Conservation (phyloP, 805 yeast genomes). For the Metschnikowia arizonensis region DNA sequence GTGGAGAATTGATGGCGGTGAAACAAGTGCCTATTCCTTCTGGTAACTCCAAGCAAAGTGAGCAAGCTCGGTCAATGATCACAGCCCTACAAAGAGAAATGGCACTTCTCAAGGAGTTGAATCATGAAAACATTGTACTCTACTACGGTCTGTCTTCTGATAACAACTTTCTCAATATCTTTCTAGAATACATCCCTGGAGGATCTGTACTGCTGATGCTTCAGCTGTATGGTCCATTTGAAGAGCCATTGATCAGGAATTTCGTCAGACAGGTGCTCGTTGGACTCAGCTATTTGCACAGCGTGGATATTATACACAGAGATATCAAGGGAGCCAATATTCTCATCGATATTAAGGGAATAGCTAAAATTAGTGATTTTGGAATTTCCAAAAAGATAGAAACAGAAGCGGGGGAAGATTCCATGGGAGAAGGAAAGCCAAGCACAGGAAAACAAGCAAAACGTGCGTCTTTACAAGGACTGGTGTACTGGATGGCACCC, state of each 20-base stretch:
- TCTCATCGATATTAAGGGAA: constrained; percentile 72
- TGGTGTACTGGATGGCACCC: constrained; percentile 97
- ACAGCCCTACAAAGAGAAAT: constrained; percentile 84
- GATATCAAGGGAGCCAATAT: constrained; percentile 90
- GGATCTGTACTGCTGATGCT: constrained; percentile 60
- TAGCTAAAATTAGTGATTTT: constrained; percentile 81
- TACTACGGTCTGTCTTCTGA: constrained; percentile 86
- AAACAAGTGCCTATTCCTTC: constrained; percentile 79
- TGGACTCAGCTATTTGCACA: constrained; percentile 72
- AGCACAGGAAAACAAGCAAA: constrained; percentile 32
- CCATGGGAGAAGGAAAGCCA: constrained; percentile 7
- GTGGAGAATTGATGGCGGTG: constrained; percentile 96
- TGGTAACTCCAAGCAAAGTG: constrained; percentile 29
- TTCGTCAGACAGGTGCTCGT: constrained; percentile 72
- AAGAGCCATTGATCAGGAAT: constrained; percentile 67
- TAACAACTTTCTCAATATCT: constrained; percentile 68
- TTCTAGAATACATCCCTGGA: constrained; percentile 45
- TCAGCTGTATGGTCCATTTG: constrained; percentile 72
- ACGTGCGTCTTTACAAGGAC: constrained; percentile 84
- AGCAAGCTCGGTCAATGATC: constrained; percentile 49
- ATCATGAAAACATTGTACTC: constrained; percentile 89
- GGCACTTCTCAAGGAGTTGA: constrained; percentile 66
- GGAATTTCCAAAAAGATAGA: constrained; percentile 61
- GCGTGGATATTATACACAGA: constrained; percentile 72
- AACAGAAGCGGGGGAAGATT: constrained; percentile 21